Evolutionary conservation across 495 filamentous ascomycete species (phyloP).

Genomic region (Neurospora sp.): DNA sequence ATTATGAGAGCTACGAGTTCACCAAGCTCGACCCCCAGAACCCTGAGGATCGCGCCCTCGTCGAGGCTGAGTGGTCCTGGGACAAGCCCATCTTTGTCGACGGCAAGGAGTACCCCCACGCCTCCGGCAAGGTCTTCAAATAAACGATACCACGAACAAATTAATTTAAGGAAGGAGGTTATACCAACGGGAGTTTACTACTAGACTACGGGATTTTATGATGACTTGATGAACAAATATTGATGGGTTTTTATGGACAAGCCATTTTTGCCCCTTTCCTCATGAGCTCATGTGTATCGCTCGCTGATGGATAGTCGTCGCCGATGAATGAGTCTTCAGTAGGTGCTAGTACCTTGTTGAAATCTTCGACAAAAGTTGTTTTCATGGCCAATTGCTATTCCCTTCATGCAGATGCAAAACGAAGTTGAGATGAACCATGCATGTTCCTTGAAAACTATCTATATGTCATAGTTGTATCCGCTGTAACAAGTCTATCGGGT

Average conservation of each 20-base stretch:
- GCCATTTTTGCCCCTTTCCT: conserved; percentile 13
- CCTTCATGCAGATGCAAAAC: background rate
- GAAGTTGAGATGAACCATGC: background rate
- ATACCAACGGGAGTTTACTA: conserved; percentile 14
- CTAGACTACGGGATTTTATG: conserved; percentile 19
- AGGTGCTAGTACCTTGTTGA: conserved; percentile 13
- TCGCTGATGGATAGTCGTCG: conserved; percentile 11
- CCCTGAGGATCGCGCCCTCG: conserved; percentile 68
- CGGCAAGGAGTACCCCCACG: conserved; percentile 69
- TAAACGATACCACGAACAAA: conserved; percentile 39
- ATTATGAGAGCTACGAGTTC: conserved; percentile 95
- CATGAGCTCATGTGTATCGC: conserved; percentile 16
- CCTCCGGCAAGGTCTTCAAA: conserved; percentile 94
- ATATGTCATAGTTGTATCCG: background rate
- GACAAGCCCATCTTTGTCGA: conserved; percentile 69
- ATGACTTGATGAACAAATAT: conserved; percentile 27
- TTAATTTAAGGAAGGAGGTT: conserved; percentile 6
- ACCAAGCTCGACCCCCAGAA: conserved; percentile 84
- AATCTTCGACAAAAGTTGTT: background rate
- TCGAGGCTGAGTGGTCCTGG: conserved; percentile 78
- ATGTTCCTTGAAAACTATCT: background rate
- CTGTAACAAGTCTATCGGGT: background rate
- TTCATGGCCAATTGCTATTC: background rate
- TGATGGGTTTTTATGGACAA: conserved; percentile 15
- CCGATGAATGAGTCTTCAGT: conserved; percentile 17